Percentiles rank a stretch among this genome's conserved stretches.
These are phyloP conservation scores for Rhynchospora breviuscula DNA, from an alignment of 176 grass and related monocot genomes.

Conservation along the genomic window DNA sequence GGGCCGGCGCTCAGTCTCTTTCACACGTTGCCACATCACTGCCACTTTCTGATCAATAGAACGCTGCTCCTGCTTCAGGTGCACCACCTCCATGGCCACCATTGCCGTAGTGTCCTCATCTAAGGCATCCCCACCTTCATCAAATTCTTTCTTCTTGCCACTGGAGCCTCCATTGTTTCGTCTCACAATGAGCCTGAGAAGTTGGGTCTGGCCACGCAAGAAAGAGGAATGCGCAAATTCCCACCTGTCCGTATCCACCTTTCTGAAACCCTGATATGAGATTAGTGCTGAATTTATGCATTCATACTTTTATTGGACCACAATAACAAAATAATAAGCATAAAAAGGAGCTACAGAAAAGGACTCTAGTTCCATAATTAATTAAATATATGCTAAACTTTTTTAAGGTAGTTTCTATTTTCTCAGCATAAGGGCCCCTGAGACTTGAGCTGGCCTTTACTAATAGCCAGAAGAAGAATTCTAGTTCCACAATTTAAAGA, in stretches of 20 bases:
- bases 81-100: slow-evolving; percentile 60
- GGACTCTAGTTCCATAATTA: too few species aligned
- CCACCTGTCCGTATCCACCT: slow-evolving; percentile 73
- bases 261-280: slow-evolving; percentile 48
- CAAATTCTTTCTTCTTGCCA: slow-evolving; percentile 25
- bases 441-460: neutral
- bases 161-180: slow-evolving; percentile 28
- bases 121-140: neutral
- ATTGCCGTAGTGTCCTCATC: slow-evolving; percentile 22
- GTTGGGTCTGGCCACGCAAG: slow-evolving; percentile 58
- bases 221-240: slow-evolving; percentile 73
- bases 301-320: neutral
- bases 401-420: neutral
- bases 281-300: neutral
- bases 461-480: neutral
- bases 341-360: neutral
- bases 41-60: slow-evolving; percentile 48
- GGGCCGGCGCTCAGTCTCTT: slow-evolving; percentile 63
- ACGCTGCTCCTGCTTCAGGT: slow-evolving; percentile 50
- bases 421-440: neutral
- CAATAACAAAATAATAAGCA: neutral
- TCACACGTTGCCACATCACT: slow-evolving; percentile 54
- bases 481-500: neutral
- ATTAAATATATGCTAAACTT: neutral
- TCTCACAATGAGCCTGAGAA: slow-evolving; percentile 44